Percentiles rank a stretch among this genome's conserved stretches.
These are phyloP conservation scores for Exophiala bonariae DNA, from an alignment of 2,329 filamentous ascomycete genomes.

Conservation along the genomic window DNA sequence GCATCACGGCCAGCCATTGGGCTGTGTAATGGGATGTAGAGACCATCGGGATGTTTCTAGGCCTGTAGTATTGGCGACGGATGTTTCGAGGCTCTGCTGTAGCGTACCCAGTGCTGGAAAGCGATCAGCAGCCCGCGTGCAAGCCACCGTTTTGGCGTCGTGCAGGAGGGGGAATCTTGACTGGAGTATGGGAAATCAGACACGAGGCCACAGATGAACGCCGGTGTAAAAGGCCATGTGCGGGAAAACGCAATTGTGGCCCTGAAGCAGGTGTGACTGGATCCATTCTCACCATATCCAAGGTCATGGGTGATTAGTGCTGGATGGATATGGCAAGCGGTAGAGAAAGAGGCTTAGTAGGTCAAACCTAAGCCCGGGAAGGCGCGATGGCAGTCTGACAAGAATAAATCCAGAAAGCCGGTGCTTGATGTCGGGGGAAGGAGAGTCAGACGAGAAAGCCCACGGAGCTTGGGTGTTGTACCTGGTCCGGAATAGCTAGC, in stretches of 20 bases:
- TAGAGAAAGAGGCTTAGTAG: constrained; percentile 2
- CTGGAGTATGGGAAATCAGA: constrained; percentile 3
- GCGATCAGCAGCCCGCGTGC: constrained; percentile 22
- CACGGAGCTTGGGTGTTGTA: too few relatives aligned
- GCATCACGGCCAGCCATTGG: constrained; percentile 19
- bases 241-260: too few relatives aligned
- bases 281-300: background rate
- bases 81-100: constrained; percentile 26
- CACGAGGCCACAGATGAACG: background rate
- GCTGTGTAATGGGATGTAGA: constrained; percentile 5
- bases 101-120: constrained; percentile 1
- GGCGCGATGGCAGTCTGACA: too few relatives aligned
- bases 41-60: constrained; percentile 17
- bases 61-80: constrained; percentile 12
- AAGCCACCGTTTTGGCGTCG: constrained; percentile 17
- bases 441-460: too few relatives aligned
- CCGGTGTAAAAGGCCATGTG: too few relatives aligned
- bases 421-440: too few relatives aligned
- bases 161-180: background rate
- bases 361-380: too few relatives aligned
- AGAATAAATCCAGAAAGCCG: too few relatives aligned
- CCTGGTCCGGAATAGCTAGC: too few relatives aligned
- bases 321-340: constrained; percentile 6
- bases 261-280: constrained; percentile 4
- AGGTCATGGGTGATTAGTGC: background rate